phyloP scores from a whole-genome alignment of 2,329 filamentous ascomycete species.

The Pyrenophora tritici-repentis region DNA sequence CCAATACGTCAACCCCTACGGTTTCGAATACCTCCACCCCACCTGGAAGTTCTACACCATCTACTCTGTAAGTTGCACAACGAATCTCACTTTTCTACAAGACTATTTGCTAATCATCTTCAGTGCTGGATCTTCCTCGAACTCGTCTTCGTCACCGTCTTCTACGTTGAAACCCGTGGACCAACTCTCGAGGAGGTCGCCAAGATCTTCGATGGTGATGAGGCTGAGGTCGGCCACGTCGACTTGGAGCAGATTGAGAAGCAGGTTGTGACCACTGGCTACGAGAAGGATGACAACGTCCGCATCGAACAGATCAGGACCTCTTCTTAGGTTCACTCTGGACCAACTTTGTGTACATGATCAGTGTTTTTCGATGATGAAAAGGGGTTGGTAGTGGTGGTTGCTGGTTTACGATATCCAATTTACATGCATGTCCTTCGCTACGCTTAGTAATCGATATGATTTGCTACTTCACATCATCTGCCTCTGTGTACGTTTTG shows the following conservation, averaged over 20 bases:
- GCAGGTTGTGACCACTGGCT: slow-evolving; percentile 22
- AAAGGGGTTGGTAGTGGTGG: not conserved
- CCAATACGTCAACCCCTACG: slow-evolving; percentile 66
- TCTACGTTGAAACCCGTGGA: slow-evolving; percentile 72
- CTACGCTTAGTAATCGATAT: slow-evolving; percentile 7
- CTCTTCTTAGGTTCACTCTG: slow-evolving; percentile 4
- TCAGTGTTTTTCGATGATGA: not conserved
- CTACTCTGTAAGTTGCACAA: slow-evolving; percentile 58
- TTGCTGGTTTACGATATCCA: slow-evolving; percentile 8
- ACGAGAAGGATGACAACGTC: slow-evolving; percentile 33
- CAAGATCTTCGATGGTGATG: slow-evolving; percentile 71
- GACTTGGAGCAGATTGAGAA: slow-evolving; percentile 31
- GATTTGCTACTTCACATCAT: not conserved
- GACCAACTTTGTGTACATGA: slow-evolving; percentile 3
- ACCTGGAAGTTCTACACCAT: slow-evolving; percentile 68
- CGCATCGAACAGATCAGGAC: slow-evolving; percentile 21
- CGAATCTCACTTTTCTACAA: not conserved
- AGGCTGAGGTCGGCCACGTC: slow-evolving; percentile 51
- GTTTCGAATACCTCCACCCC: slow-evolving; percentile 63
- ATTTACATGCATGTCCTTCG: not conserved
- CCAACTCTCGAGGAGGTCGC: slow-evolving; percentile 73
- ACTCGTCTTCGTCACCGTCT: slow-evolving; percentile 66
- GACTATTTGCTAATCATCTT: slow-evolving; percentile 10
- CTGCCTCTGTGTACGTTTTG: no score
- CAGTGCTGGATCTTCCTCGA: slow-evolving; percentile 64